A percentile compares a stretch with the other conserved stretches of the same genome.
Evolutionary conservation across 495 filamentous ascomycete genomes (phyloP).

Genomic region (Niebla homalea): DNA sequence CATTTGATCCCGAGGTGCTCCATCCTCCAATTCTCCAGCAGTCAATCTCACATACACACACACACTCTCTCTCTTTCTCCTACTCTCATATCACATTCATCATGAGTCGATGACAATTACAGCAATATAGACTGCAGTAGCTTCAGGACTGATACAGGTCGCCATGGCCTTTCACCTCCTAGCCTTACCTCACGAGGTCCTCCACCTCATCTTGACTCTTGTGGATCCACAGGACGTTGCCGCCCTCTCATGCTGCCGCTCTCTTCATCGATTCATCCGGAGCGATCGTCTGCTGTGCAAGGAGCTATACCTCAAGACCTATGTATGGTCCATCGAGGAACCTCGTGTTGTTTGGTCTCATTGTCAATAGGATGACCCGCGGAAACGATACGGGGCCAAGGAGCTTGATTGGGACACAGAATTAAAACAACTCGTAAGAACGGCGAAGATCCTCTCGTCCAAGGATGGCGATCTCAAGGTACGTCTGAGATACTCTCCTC

Average conservation of each 20-base stretch:
- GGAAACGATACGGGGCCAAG: conserved; percentile 1
- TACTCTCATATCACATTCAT: no score
- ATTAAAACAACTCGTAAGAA: conserved; percentile 33
- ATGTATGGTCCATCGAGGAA: conserved; percentile 22
- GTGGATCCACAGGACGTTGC: conserved; percentile 41
- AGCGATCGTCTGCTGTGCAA: conserved; percentile 39
- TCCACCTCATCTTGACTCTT: conserved; percentile 40
- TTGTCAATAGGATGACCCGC: conserved; percentile 27
- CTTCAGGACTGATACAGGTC: no score
- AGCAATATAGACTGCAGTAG: no score
- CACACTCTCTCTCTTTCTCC: no score
- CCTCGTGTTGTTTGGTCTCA: background rate
- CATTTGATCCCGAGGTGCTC: no score
- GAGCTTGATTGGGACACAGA: conserved; percentile 37
- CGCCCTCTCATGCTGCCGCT: conserved; percentile 32
- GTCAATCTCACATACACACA: no score
- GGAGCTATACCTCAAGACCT: conserved; percentile 34
- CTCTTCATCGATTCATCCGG: conserved; percentile 32
- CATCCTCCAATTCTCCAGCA: no score
- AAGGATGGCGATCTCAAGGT: conserved; percentile 26
- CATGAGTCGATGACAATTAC: no score
- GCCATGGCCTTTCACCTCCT: conserved; percentile 8
- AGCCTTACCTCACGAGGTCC: conserved; percentile 39
- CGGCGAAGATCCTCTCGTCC: conserved; percentile 29
- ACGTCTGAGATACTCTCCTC: background rate